A percentile compares a stretch with the other conserved stretches of the same genome.
Evolutionary conservation across 768 basidiomycete genomes (phyloP).

Genomic region (Sutorius australiensis): DNA sequence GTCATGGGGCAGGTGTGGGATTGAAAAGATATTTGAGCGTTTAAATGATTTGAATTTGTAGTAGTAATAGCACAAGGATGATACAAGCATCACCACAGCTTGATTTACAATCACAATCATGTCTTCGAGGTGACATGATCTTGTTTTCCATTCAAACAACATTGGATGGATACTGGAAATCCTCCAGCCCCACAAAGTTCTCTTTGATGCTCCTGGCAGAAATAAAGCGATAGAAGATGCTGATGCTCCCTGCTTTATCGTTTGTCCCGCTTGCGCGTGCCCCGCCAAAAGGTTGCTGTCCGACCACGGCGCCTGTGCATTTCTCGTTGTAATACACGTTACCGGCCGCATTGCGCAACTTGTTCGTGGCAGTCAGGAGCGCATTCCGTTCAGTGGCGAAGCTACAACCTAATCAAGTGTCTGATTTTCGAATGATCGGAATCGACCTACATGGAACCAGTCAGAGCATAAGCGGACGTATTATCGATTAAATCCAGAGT

Average conservation of each 20-base stretch:
- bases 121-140: neutral
- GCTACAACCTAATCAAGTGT: conserved; percentile 38
- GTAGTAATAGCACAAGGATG: neutral
- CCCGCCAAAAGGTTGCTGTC: conserved; percentile 98
- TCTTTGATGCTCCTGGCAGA: conserved; percentile 95
- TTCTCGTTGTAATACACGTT: conserved; percentile 99
- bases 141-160: conserved; percentile 42
- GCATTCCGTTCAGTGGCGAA: conserved; percentile 82
- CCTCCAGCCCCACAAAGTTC: conserved; percentile 82
- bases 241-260: conserved; percentile 91
- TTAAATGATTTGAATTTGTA: neutral
- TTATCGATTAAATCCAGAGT: conserved; percentile 83
- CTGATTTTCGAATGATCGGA: neutral
- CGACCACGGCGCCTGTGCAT: conserved; percentile 96
- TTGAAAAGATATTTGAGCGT: neutral
- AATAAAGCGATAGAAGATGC: conserved; percentile 76
- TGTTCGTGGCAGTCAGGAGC: conserved; percentile 74
- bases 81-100: neutral
- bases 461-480: conserved; percentile 86
- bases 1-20: neutral
- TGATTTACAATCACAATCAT: neutral
- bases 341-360: conserved; percentile 86
- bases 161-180: conserved; percentile 87
- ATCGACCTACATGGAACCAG: conserved; percentile 81
- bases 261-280: conserved; percentile 92